Evolutionary conservation across 495 filamentous ascomycete genomes (phyloP), one percentile per base, ranked within the genome.

Genomic region (Penicillium maclennaniae): DNA sequence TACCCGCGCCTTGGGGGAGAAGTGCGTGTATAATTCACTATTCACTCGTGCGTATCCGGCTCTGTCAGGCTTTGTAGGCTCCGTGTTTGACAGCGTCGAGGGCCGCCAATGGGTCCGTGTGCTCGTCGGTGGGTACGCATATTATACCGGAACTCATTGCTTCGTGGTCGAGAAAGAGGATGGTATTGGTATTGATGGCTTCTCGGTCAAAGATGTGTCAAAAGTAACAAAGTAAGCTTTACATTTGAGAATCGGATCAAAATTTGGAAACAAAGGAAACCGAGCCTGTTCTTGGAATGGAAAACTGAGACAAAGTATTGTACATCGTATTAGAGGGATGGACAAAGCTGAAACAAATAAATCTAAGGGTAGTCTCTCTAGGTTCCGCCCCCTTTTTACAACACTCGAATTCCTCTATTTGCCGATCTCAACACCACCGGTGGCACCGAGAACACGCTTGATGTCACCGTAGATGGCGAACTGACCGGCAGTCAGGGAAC

Each of bases 381-480:
- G 68, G 51, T 69, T 69, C 67, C 66, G 66, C 63, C 63, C 61
- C 51, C 44, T 52, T 47, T 39, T 57, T 55, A 59, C 49, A 60
- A 42, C 36, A 45, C 40, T 47, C 51, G 49, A 65, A 44, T 57
- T 57, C 51, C 46, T 65, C 43, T 77, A 75, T 69, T 79, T 80
- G 55, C 71, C 69, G 56, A 95, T 91, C 75, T 95, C 90, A 47
- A 92, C 85, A 73, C 88, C 89, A 36, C 85, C 87, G 28, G 77
- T 82, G 16, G 86, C 87, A 64, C 87, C 87, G 8, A 87, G 58
- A 43, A 78, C 34, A 58, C 72, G 65, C 65, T 72, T 69, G 66
- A 77, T 72, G 65, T 79, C 69, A 72, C 90, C 91, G 69, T 97
- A 97, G 78, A 97, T 97, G 63, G 92, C 91, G 72, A 97, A 97